These are phyloP conservation scores for Backusella australiensis DNA, from an alignment of 192 early-diverging fungal genomes.

Conservation along the genomic window DNA sequence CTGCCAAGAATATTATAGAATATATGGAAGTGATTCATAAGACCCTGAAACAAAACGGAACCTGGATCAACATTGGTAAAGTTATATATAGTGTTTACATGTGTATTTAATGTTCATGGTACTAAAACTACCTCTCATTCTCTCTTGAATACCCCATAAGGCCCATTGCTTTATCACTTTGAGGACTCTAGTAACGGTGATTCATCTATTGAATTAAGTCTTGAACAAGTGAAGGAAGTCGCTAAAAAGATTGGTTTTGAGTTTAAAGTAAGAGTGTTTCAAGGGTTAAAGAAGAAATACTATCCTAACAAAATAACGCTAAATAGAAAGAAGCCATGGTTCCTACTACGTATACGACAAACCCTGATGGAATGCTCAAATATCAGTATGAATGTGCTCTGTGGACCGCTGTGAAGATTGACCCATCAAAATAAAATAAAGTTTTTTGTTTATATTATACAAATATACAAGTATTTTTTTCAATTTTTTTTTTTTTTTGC, in stretches of 20 bases:
- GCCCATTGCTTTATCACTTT: slow-evolving; percentile 93
- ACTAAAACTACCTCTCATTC: slow-evolving; percentile 15
- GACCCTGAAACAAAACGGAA: slow-evolving; percentile 70
- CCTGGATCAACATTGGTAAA: slow-evolving; percentile 83
- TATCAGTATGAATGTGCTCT: slow-evolving; percentile 77
- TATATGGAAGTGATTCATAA: slow-evolving; percentile 85
- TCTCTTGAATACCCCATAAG: slow-evolving; percentile 30
- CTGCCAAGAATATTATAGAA: slow-evolving; percentile 87
- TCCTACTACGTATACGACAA: slow-evolving; percentile 70
- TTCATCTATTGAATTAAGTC: slow-evolving; percentile 82
- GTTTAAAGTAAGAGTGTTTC: slow-evolving; percentile 50
- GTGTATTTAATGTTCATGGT: no score
- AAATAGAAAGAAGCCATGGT: slow-evolving; percentile 56
- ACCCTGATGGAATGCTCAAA: slow-evolving; percentile 77
- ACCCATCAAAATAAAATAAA: neutral
- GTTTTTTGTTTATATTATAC: neutral
- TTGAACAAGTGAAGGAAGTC: slow-evolving; percentile 75
- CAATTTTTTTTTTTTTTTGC: neutral
- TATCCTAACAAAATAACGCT: neutral
- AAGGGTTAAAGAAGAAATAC: neutral
- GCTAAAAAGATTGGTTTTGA: slow-evolving; percentile 67
- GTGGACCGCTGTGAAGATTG: slow-evolving; percentile 60
- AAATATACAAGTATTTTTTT: neutral
- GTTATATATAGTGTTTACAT: neutral
- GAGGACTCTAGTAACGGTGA: slow-evolving; percentile 75